Conservation (phyloP, 345 rosid genomes). For the Eucalyptus curtisii region DNA sequence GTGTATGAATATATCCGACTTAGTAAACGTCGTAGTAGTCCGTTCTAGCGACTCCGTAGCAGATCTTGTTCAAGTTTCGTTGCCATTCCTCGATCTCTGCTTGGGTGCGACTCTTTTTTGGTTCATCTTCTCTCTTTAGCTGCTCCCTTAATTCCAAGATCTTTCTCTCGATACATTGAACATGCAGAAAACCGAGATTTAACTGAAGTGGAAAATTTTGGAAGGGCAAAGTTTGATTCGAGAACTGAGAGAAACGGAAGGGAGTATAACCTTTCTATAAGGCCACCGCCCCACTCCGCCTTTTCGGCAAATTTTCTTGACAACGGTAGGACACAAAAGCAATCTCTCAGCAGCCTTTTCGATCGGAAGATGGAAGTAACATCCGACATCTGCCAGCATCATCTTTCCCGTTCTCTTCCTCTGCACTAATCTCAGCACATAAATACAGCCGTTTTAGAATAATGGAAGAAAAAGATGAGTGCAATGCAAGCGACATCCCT, state of each 20-base stretch:
- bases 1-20: not conserved
- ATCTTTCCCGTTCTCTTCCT: slow-evolving; percentile 37
- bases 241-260: not conserved
- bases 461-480: not conserved
- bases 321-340: slow-evolving; percentile 41
- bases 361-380: slow-evolving; percentile 36
- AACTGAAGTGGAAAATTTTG: not conserved
- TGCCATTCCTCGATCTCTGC: slow-evolving; percentile 10
- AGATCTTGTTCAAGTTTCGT: not conserved
- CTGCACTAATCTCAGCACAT: slow-evolving; percentile 12
- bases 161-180: slow-evolving; percentile 17
- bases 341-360: slow-evolving; percentile 30
- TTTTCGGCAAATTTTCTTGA: slow-evolving; percentile 38
- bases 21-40: not conserved
- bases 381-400: slow-evolving; percentile 16
- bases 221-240: not conserved
- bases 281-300: slow-evolving; percentile 39
- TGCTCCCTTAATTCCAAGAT: not conserved
- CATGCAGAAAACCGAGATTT: not conserved
- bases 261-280: slow-evolving; percentile 26
- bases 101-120: slow-evolving; percentile 4
- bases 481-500: not conserved
- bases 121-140: not conserved
- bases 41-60: not conserved
- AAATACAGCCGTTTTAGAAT: not conserved